phyloP scores from a whole-genome alignment of 148 eudicot genomes.

The Amaranthus palmeri region DNA sequence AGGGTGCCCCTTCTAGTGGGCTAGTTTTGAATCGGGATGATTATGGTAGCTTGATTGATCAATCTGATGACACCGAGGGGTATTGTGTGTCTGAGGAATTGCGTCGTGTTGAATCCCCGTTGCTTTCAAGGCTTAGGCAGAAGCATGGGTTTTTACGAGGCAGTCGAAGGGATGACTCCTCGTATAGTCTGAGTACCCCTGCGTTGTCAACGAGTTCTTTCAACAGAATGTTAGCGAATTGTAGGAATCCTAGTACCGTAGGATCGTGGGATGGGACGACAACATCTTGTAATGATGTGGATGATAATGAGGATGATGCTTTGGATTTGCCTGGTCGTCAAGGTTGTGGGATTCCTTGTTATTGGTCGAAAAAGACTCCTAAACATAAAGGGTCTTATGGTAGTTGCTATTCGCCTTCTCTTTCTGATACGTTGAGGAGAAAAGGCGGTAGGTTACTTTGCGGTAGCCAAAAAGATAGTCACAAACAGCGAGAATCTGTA shows the following conservation, averaged over 20 bases:
- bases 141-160: conserved; percentile 49
- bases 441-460: conserved; percentile 67
- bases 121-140: conserved; percentile 60
- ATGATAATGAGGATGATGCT: conserved; percentile 57
- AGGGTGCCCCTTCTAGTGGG: conserved; percentile 30
- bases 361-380: conserved; percentile 85
- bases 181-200: conserved; percentile 76
- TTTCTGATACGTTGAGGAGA: conserved; percentile 78
- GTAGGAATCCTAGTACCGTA: conserved; percentile 58
- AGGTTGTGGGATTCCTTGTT: conserved; percentile 96
- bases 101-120: conserved; percentile 49
- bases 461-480: conserved; percentile 50
- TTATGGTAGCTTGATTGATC: conserved; percentile 55
- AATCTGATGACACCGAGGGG: conserved; percentile 61
- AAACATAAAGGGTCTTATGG: conserved; percentile 58
- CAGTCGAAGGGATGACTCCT: conserved; percentile 66
- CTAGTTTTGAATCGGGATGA: conserved; percentile 46
- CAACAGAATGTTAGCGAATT: conserved; percentile 36
- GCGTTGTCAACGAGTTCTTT: conserved; percentile 84
- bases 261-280: conserved; percentile 90
- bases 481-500: conserved; percentile 37
- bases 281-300: conserved; percentile 57
- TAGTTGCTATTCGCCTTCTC: conserved; percentile 79
- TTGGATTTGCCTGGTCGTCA: conserved; percentile 66
- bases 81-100: conserved; percentile 58